These are phyloP conservation scores for Candida chauliodis DNA, from an alignment of 805 yeast genomes.

Conservation along the genomic window DNA sequence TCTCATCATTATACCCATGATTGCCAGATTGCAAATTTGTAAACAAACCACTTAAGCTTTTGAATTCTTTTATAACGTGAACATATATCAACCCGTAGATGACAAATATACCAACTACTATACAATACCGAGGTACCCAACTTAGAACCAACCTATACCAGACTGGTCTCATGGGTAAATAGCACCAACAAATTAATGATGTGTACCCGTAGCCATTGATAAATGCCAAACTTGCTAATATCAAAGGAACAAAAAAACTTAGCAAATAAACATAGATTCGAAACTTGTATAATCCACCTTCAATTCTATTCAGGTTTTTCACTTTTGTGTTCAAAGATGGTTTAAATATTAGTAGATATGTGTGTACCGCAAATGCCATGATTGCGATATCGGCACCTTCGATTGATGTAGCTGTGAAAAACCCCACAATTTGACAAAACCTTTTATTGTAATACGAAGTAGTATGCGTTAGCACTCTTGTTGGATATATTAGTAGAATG, in stretches of 20 bases:
- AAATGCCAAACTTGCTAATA: slow-evolving; percentile 72
- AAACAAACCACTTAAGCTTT: slow-evolving; percentile 48
- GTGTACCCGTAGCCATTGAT: slow-evolving; percentile 52
- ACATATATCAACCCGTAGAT: slow-evolving; percentile 70
- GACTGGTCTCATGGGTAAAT: slow-evolving; percentile 63
- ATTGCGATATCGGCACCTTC: slow-evolving; percentile 89
- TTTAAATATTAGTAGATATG: slow-evolving; percentile 66
- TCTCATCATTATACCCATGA: slow-evolving; percentile 11
- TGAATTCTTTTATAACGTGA: slow-evolving; percentile 64
- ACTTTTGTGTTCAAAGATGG: slow-evolving; percentile 48
- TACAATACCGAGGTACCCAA: slow-evolving; percentile 78
- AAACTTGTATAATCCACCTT: slow-evolving; percentile 70
- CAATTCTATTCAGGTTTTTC: slow-evolving; percentile 37
- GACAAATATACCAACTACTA: slow-evolving; percentile 57
- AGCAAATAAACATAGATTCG: slow-evolving; percentile 56
- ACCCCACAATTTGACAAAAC: slow-evolving; percentile 69
- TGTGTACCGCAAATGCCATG: slow-evolving; percentile 77
- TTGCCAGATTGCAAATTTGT: slow-evolving; percentile 23
- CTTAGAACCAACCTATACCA: slow-evolving; percentile 74
- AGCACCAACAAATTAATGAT: slow-evolving; percentile 73
- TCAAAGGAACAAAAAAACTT: slow-evolving; percentile 57
- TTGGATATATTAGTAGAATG: slow-evolving; percentile 65
- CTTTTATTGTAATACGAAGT: slow-evolving; percentile 43
- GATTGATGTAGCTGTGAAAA: slow-evolving; percentile 73
- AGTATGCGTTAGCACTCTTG: slow-evolving; percentile 45